Percentiles rank a stretch among this genome's conserved stretches.
phyloP scores from a whole-genome alignment of 2,329 filamentous ascomycete species.

The Diaporthe citrichinensis region DNA sequence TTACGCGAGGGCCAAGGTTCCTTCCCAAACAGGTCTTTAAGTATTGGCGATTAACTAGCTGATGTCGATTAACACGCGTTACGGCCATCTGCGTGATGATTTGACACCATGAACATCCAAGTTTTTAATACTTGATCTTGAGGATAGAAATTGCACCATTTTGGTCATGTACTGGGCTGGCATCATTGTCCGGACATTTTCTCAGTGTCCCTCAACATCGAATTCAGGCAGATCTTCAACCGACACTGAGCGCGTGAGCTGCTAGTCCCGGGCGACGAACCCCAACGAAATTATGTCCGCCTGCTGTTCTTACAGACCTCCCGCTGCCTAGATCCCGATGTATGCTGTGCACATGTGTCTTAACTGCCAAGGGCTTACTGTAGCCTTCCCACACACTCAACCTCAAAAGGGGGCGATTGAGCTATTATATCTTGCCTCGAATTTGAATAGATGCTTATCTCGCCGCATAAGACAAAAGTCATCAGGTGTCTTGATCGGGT shows the following conservation, averaged over 20 bases:
- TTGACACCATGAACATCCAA: not conserved
- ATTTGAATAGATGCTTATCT: not conserved
- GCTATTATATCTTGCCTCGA: not conserved
- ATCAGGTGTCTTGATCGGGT: not conserved
- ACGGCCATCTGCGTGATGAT: too few species aligned
- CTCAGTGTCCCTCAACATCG: not conserved
- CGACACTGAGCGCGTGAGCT: not conserved
- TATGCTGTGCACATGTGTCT: not conserved
- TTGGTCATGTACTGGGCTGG: not conserved
- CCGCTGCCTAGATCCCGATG: not conserved
- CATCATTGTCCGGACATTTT: not conserved
- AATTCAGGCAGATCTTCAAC: not conserved
- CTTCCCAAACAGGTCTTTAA: not conserved
- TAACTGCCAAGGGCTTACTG: not conserved
- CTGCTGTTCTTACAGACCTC: not conserved
- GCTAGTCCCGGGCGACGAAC: not conserved
- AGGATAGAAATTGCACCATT: not conserved
- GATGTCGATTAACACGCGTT: too few species aligned
- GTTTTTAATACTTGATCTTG: not conserved
- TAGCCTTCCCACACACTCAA: not conserved
- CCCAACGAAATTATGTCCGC: not conserved
- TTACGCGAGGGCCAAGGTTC: too few species aligned
- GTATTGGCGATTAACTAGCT: not conserved
- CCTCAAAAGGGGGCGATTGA: too few species aligned
- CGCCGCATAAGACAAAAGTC: too few species aligned